Evolutionary conservation across 2,329 filamentous ascomycete genomes (phyloP), one percentile per base, ranked within the genome.

Genomic region (Exophiala bonariae): DNA sequence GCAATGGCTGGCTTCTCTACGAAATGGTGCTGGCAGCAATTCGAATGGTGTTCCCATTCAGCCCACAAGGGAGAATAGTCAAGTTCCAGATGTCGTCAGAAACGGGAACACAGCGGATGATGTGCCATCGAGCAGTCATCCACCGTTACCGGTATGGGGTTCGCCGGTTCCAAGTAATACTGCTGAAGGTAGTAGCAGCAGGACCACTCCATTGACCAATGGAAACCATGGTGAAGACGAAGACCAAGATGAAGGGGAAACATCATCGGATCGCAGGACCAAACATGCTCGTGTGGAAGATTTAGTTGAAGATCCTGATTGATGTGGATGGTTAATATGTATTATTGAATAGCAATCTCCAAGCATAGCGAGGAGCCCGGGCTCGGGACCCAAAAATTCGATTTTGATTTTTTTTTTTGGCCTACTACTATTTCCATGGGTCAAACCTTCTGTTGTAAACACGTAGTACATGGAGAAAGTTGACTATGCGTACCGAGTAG

Each of bases 251-350:
- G 30, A 18, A 37, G 11, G 22, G 11, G 40, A 36, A 20, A 26
- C 26, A 54, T 47, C 19, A 61, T 56, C 19, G 66, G 68, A 53
- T 63, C 65, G 34, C 13, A 69, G 68, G 47, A 63, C 56, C 4
- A 62, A 57, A 39, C 64, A 68, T 17, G 65, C 66, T 2, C 67
- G 68, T 20, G 62, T 73, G 11, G 70, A 73, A 46, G 69, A 73
- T 44, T 43, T 54, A 31, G 49, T 54, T n/a, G 60, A 63, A 20
- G 59, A 59, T 30, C 41, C 57, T 17, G 60, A 61, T 36, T 62
- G 41, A 48, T 14, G 30, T 26, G 23, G 23, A 11, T 6, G 11
- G 23, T 6, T 6, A 26, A 11, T 6, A 26, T 11, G 11, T 26
- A 11, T n/a, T 26, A 26, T 26, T 26, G 23, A 26, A 26, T 26